Percentiles rank a stretch among this genome's conserved stretches.
Conservation (phyloP, 768 basidiomycete genomes). For the Neoboletus magnificus region DNA sequence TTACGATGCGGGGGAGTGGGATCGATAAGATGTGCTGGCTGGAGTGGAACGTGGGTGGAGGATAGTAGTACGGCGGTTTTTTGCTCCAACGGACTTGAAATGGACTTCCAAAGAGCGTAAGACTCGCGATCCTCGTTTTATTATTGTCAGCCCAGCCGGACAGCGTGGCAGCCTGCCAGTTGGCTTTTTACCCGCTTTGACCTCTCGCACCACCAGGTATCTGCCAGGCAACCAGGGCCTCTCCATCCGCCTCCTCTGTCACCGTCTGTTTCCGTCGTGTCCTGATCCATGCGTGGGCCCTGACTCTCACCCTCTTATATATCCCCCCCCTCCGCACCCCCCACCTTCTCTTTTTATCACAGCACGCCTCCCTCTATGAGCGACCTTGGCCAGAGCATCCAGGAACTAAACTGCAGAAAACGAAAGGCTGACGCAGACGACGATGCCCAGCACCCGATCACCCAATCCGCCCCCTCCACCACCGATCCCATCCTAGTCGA, state of each 20-base stretch:
- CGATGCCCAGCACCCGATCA: conserved; percentile 31
- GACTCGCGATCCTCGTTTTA: conserved; percentile 18
- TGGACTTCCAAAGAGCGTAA: conserved; percentile 25
- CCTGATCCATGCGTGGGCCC: conserved; percentile 30
- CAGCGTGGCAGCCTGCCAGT: conserved; percentile 34
- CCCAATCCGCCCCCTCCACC: conserved; percentile 24
- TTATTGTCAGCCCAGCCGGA: conserved; percentile 20
- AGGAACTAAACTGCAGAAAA: conserved; percentile 54
- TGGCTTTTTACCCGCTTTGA: conserved; percentile 22
- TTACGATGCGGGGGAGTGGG: no score
- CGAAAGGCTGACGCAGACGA: conserved; percentile 63
- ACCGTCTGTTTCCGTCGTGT: conserved; percentile 27
- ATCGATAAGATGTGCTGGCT: conserved; percentile 22
- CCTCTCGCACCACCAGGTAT: conserved; percentile 22
- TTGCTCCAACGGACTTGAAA: conserved; percentile 13
- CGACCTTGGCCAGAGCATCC: conserved; percentile 54
- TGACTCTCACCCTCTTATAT: conserved; percentile 38
- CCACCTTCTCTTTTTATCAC: conserved; percentile 15
- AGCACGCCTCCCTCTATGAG: conserved; percentile 45
- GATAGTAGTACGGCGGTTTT: no score
- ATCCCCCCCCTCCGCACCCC: conserved; percentile 18
- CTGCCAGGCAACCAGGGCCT: conserved; percentile 31
- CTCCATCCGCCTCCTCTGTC: conserved; percentile 19
- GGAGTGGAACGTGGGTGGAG: neutral
- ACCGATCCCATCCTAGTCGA: conserved; percentile 37